phyloP scores from a whole-genome alignment of 257 asterid genomes.

The Perilla frutescens region DNA sequence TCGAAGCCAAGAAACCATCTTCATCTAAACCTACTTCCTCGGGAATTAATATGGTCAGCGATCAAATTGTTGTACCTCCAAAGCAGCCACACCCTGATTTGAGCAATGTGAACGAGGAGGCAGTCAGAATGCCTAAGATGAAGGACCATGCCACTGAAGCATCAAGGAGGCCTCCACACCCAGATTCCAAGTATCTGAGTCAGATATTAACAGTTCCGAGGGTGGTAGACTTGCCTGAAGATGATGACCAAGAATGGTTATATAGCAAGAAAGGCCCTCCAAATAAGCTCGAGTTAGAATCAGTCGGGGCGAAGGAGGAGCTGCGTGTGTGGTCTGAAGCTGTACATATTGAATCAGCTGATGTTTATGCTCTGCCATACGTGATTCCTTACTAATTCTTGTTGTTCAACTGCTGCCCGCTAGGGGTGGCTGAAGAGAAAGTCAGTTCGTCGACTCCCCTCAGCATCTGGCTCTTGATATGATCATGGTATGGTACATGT shows the following conservation, averaged over 20 bases:
- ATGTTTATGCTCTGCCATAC: constrained; percentile 71
- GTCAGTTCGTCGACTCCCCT: background rate
- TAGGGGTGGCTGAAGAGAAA: background rate
- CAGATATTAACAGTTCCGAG: constrained; percentile 62
- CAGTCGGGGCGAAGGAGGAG: constrained; percentile 38
- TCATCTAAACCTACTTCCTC: constrained; percentile 45
- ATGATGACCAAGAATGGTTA: constrained; percentile 73
- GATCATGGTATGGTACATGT: constrained; percentile 16
- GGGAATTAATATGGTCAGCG: constrained; percentile 31
- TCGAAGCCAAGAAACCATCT: constrained; percentile 46
- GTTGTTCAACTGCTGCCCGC: constrained; percentile 1
- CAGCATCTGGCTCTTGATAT: constrained; percentile 11
- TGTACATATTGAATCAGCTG: constrained; percentile 64
- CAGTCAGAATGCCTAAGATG: constrained; percentile 27
- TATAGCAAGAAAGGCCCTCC: constrained; percentile 45
- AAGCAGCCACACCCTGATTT: constrained; percentile 35
- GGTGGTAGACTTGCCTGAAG: constrained; percentile 54
- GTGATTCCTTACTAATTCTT: constrained; percentile 77
- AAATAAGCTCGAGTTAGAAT: constrained; percentile 34
- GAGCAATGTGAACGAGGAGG: constrained; percentile 35
- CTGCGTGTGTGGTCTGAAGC: constrained; percentile 72
- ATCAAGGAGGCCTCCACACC: constrained; percentile 70
- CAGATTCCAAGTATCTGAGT: constrained; percentile 67
- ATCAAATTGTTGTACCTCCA: constrained; percentile 42
- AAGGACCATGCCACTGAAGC: constrained; percentile 47